Evolutionary conservation across 2,329 filamentous ascomycete genomes (phyloP).

Genomic region (Pyrenophora tritici-repentis): DNA sequence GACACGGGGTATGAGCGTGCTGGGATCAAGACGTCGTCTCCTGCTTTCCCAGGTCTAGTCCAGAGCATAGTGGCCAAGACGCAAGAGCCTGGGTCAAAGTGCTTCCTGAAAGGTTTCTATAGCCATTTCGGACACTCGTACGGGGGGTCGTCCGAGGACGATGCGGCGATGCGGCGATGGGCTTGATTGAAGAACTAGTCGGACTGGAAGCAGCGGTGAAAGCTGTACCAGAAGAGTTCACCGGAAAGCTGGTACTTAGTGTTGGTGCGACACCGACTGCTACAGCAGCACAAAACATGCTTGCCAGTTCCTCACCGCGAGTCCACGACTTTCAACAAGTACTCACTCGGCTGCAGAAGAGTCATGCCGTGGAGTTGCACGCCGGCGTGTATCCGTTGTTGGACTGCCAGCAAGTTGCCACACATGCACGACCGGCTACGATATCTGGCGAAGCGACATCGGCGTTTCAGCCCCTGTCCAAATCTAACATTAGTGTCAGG

Average conservation of each 20-base stretch:
- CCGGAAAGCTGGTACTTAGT: conserved; percentile 60
- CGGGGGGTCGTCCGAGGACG: conserved; percentile 56
- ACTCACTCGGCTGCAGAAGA: conserved; percentile 45
- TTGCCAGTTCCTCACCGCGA: conserved; percentile 48
- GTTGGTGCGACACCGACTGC: conserved; percentile 79
- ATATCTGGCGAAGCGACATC: conserved; percentile 19
- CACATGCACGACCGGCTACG: conserved; percentile 60
- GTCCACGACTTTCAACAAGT: conserved; percentile 49
- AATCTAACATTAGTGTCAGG: conserved; percentile 66
- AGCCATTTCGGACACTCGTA: conserved; percentile 77
- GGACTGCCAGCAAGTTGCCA: conserved; percentile 79
- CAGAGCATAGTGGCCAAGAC: conserved; percentile 48
- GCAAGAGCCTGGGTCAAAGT: conserved; percentile 16
- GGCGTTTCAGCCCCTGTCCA: conserved; percentile 49
- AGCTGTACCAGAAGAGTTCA: conserved; percentile 39
- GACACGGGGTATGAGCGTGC: conserved; percentile 75
- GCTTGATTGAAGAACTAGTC: conserved; percentile 64
- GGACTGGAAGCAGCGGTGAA: conserved; percentile 56
- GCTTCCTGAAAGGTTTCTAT: conserved; percentile 67
- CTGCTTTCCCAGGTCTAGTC: conserved; percentile 55
- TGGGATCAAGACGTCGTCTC: conserved; percentile 62
- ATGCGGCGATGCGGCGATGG: conserved; percentile 66
- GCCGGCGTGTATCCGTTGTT: conserved; percentile 77
- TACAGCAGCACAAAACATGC: conserved; percentile 65
- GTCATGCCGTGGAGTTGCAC: conserved; percentile 66